phyloP scores from a whole-genome alignment of 2,329 filamentous ascomycete genomes.

The Corinectria fuckeliana region DNA sequence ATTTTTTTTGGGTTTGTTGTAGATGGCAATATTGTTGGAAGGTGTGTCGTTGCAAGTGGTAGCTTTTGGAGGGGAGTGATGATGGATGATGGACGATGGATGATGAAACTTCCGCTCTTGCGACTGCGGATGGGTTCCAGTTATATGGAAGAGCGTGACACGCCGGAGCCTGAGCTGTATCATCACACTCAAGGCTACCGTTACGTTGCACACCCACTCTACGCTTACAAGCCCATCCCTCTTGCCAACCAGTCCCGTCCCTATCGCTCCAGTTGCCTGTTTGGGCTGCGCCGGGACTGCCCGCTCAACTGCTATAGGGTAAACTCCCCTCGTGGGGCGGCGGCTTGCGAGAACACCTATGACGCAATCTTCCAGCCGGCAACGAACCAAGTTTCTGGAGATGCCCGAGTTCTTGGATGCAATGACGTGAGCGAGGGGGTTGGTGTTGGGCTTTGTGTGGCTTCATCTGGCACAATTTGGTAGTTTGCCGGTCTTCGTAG shows the following conservation, averaged over 20 bases:
- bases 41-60: constrained; percentile 20
- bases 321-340: neutral
- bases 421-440: constrained; percentile 11
- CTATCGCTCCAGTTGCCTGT: constrained; percentile 11
- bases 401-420: neutral
- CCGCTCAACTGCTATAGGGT: constrained; percentile 17
- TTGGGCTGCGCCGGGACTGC: neutral
- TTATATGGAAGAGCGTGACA: constrained; percentile 39
- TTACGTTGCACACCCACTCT: constrained; percentile 17
- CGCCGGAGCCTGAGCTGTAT: constrained; percentile 22
- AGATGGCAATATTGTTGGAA: constrained; percentile 22
- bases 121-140: constrained; percentile 27
- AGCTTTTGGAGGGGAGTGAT: constrained; percentile 12
- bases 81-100: too few species aligned
- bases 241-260: neutral
- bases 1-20: constrained; percentile 4
- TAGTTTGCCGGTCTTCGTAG: too few species aligned
- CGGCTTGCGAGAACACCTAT: constrained; percentile 3
- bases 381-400: constrained; percentile 11
- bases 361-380: constrained; percentile 13
- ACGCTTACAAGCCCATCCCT: neutral
- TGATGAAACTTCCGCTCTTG: constrained; percentile 6
- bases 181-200: constrained; percentile 7
- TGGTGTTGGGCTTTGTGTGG: neutral
- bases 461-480: neutral